phyloP scores from a whole-genome alignment of 306 rosid species.

The Calophaca sinica region DNA sequence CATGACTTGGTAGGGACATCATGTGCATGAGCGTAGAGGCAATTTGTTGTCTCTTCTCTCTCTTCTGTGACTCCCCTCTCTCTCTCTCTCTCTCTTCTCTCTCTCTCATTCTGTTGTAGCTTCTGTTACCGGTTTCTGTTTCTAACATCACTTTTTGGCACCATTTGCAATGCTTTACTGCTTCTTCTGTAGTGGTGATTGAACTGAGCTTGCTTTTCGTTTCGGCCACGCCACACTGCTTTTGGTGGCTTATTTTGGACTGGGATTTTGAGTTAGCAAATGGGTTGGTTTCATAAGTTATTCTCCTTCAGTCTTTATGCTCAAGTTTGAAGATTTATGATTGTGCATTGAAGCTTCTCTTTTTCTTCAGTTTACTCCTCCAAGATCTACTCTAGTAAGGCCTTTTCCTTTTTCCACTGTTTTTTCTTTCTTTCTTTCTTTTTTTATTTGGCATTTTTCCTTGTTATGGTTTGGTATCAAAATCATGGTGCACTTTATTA shows the following conservation, averaged over 20 bases:
- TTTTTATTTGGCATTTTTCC: slow-evolving; percentile 22
- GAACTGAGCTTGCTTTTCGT: slow-evolving; percentile 35
- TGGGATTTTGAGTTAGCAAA: slow-evolving; percentile 41
- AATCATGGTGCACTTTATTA: slow-evolving; percentile 46
- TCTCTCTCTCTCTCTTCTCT: slow-evolving; percentile 28
- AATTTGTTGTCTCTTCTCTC: slow-evolving; percentile 48
- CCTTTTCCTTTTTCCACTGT: slow-evolving; percentile 48
- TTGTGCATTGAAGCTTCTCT: slow-evolving; percentile 50
- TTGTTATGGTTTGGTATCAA: slow-evolving; percentile 59
- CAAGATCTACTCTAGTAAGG: slow-evolving; percentile 90
- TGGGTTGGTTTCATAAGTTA: slow-evolving; percentile 48
- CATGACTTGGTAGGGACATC: slow-evolving; percentile 53
- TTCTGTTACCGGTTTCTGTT: slow-evolving; percentile 37
- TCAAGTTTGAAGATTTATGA: slow-evolving; percentile 65
- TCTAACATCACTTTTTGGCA: slow-evolving; percentile 45
- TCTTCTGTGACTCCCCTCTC: no score
- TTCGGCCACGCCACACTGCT: slow-evolving; percentile 21
- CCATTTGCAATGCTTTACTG: slow-evolving; percentile 33
- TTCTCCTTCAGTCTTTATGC: slow-evolving; percentile 52
- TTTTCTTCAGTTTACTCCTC: slow-evolving; percentile 65
- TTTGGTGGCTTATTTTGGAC: slow-evolving; percentile 38
- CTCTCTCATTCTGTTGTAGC: slow-evolving; percentile 28
- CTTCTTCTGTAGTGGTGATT: slow-evolving; percentile 40
- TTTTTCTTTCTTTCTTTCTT: not conserved
- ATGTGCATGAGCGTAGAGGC: slow-evolving; percentile 11